Evolutionary conservation across 257 asterid genomes (phyloP).

Genomic region (Nicotiana undulata): DNA sequence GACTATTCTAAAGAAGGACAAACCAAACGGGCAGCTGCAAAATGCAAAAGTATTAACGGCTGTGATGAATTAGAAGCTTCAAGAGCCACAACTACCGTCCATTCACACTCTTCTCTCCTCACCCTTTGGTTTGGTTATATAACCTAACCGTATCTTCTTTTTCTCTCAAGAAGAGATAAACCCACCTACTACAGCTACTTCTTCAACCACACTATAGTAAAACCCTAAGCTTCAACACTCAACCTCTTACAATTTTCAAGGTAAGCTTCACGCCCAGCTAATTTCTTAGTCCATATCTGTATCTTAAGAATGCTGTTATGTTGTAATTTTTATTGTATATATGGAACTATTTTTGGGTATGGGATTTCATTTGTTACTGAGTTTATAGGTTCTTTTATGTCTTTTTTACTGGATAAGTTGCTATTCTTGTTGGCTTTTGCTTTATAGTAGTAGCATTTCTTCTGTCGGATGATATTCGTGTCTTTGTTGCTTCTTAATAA

Average conservation of each 20-base stretch:
- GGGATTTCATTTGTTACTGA: too few species aligned
- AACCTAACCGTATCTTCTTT: constrained; percentile 4
- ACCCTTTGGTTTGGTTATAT: not conserved
- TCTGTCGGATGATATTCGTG: not conserved
- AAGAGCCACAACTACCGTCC: constrained; percentile 22
- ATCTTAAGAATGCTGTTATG: too few species aligned
- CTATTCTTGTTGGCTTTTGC: not conserved
- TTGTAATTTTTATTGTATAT: too few species aligned
- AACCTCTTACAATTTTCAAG: not conserved
- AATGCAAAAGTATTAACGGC: constrained; percentile 14
- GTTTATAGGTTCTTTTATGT: too few species aligned
- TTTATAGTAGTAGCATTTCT: not conserved
- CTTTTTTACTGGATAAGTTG: too few species aligned
- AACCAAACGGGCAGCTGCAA: not conserved
- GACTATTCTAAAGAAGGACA: constrained; percentile 15
- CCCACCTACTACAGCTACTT: not conserved
- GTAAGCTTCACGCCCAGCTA: not conserved
- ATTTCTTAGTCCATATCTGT: not conserved
- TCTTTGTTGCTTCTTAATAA: not conserved
- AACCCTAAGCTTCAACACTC: not conserved
- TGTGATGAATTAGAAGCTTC: constrained; percentile 24
- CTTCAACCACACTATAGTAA: not conserved
- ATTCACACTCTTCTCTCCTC: not conserved
- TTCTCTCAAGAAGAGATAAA: not conserved
- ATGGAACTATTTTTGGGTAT: too few species aligned